Base-by-base conservation (phyloP, 2,329 filamentous ascomycete species). In the Hymenoscyphus infarciens region DNA sequence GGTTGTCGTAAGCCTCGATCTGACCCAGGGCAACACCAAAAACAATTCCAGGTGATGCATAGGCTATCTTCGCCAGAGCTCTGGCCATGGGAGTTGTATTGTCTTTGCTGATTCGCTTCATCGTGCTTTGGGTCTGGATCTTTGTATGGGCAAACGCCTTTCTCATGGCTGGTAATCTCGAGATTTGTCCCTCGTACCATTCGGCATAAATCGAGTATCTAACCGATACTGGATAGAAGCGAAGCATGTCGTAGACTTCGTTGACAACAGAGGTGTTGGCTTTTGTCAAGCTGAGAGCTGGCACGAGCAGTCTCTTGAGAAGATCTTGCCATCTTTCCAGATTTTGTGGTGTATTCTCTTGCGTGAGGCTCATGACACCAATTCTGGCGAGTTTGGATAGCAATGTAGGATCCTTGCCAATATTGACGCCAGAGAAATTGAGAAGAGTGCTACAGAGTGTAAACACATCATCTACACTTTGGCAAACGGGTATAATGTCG, bases 191-290 rank as follows among this genome's bases (percentile, higher is more conserved):
- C 67, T 86, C 87, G 70, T 91, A 94, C 92, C 95, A 99, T 75
- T 97, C 93, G 0, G 91, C 87, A 73, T 99, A 99, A 72, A 99
- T 90, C 57, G 86, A 87, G 77, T 94, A 99, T 63, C 95, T 86
- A 8, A 85, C 86, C 1, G 87, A 83, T 13, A 88, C 87, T 0
- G 94, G 87, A 73, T 91, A 98, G 59, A 87, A 81, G 70, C 87
- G 89, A 64, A 98, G 81, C 13, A 99, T 82, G 61, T 89, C 87
- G 81, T 91, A 99, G 1, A 97, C 86, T 61, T 95, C 91, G 68
- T 94, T 92, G 56, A 93, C 91, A 25, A 91, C 85, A 16, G 90
- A 88, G 4, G 92, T 88, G 70, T 98, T 98, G 33, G 88, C 82
- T 69, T 90, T 91, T 6, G 90, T 92, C 70, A 97, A 83, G 72